Base-by-base conservation (phyloP, 1,284 basidiomycete genomes). In the Ceratobasidium sp. region DNA sequence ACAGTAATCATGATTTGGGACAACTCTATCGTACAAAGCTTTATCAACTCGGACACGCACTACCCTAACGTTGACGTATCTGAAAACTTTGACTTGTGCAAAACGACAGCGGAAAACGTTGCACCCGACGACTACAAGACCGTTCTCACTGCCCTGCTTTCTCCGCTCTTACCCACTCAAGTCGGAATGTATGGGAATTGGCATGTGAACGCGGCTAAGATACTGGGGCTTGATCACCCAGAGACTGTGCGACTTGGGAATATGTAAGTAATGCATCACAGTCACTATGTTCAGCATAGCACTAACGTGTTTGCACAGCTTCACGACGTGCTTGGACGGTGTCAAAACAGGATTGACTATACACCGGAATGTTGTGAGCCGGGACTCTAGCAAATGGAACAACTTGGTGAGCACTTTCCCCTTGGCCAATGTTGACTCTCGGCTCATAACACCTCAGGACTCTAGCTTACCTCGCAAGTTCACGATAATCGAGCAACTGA, bases 1-100 rank as follows among this genome's bases (percentile, higher is more conserved):
- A 75, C 63, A 7, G 73, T 62, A 1, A 66, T 41, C 1, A 29
- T 75, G 64, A 75, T 75, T 22, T 75, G 73, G 73, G 63, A 75
- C 6, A 48, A n/a, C 14, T 4, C 19, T 0, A 51, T 75, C 17
- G 73, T 75, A 31, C 22, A 67, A 54, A 36, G 47, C 5, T 75
- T 75, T n/a, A 67, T 36, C 9, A 75, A 75, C 45, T 65, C 73
- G 11, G 44, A 53, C n/a, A 65, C 63, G 19, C 45, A 62, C 11
- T 72, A 60, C 33, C 56, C 69, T 31, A 48, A 72, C 27, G 47
- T 60, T 3, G 69, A 72, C 19, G 69, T 72, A 8, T 72, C 69
- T 3, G 14, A 62, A 14, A 45, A 31, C 19, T 72, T 72, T 48
- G 29, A 50, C 17, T 44, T 48, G 57, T 31, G 50, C 19, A 33